phyloP scores from a whole-genome alignment of 139 green algal species.

The Micractinium sp. region DNA sequence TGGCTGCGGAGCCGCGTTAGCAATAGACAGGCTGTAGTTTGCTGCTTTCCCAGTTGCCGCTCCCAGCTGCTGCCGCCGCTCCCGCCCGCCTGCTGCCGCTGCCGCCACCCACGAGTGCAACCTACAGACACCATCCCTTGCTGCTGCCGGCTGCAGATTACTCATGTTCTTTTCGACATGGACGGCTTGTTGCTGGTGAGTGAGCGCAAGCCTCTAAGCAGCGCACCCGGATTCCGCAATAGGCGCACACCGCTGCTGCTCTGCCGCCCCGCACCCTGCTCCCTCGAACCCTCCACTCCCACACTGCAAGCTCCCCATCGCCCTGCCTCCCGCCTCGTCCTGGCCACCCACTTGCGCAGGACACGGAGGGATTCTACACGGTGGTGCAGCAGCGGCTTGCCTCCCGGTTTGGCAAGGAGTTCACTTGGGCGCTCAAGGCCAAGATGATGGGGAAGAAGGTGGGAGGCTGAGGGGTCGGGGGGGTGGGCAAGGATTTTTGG shows the following conservation, averaged over 20 bases:
- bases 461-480: not conserved
- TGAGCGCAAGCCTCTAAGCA: too few species aligned
- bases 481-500: too few species aligned
- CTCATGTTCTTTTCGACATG: slow-evolving; percentile 72
- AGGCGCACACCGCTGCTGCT: too few species aligned
- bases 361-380: slow-evolving; percentile 88
- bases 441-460: slow-evolving; percentile 40
- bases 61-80: not conserved
- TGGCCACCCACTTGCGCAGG: slow-evolving; percentile 1
- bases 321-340: not conserved
- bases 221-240: too few species aligned
- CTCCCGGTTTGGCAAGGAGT: slow-evolving; percentile 63
- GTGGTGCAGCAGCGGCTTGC: slow-evolving; percentile 73
- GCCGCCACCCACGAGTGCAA: not conserved
- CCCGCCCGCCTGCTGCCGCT: not conserved
- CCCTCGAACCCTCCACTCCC: too few species aligned
- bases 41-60: not conserved
- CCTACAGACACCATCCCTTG: not conserved
- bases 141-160: slow-evolving; percentile 1
- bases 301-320: not conserved
- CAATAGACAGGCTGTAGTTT: too few species aligned
- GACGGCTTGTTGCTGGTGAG: slow-evolving; percentile 78
- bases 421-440: slow-evolving; percentile 87
- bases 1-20: too few species aligned
- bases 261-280: too few species aligned